A percentile compares a stretch with the other conserved stretches of the same genome.
These are phyloP conservation scores for Hylodesmum podocarpum DNA, from an alignment of 306 rosid species.

Conservation along the genomic window DNA sequence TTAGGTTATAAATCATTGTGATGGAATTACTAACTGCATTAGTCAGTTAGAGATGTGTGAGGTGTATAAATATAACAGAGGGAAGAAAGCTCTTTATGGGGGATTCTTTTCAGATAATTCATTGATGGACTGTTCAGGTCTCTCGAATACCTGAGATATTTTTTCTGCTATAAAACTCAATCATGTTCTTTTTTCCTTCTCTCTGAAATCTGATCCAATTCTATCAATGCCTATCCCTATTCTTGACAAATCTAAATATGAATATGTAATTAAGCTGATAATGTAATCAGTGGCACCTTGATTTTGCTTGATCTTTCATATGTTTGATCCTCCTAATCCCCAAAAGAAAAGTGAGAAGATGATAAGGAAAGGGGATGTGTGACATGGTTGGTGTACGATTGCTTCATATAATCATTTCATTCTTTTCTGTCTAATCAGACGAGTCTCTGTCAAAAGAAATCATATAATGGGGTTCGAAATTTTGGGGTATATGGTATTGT, in stretches of 20 bases:
- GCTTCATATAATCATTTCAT: neutral
- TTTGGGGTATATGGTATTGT: neutral
- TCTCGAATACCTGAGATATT: neutral
- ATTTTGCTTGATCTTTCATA: neutral
- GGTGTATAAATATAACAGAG: too few species aligned
- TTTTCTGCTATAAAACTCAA: neutral
- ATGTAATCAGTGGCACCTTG: neutral
- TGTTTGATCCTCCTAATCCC: neutral
- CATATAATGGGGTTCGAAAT: neutral
- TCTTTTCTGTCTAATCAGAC: neutral
- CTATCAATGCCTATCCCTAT: neutral
- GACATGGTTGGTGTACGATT: neutral
- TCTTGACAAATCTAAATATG: neutral
- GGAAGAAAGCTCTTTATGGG: too few species aligned
- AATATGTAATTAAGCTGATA: neutral
- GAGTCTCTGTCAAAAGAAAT: neutral
- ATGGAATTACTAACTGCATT: too few species aligned
- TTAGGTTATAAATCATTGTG: too few species aligned
- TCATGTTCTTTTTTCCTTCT: neutral
- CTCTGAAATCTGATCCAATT: neutral
- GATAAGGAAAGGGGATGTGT: neutral
- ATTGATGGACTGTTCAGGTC: neutral
- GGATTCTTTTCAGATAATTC: neutral
- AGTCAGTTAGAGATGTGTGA: too few species aligned
- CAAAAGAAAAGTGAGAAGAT: neutral